Percentiles rank a stretch among this genome's conserved stretches.
Conservation (phyloP, 805 yeast genomes). For the Yamadazyma nakazawae region DNA sequence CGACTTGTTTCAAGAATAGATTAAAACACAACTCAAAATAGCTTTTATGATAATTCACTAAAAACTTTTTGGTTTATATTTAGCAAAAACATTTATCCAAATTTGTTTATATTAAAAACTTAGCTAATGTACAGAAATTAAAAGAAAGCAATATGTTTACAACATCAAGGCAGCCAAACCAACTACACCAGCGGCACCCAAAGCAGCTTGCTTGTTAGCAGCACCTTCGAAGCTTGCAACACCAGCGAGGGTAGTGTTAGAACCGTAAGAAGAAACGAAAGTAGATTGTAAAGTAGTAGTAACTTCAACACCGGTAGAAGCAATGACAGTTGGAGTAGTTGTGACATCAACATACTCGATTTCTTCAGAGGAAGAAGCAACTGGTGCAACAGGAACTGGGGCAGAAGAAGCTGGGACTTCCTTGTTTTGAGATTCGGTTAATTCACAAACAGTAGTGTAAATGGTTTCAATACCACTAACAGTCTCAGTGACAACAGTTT, state of each 20-base stretch:
- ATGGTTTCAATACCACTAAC: conserved; percentile 30
- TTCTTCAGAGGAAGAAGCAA: conserved; percentile 15
- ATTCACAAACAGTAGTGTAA: conserved; percentile 38
- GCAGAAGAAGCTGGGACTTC: conserved; percentile 5
- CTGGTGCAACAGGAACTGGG: conserved; percentile 9
- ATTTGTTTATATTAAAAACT: not conserved
- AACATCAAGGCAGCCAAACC: conserved; percentile 41
- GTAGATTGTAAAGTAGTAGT: conserved; percentile 38
- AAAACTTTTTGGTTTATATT: not conserved
- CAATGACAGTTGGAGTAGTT: conserved; percentile 47
- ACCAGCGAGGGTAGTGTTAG: conserved; percentile 19
- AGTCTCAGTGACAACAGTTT: conserved; percentile 31
- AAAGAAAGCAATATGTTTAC: conserved; percentile 14
- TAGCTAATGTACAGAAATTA: conserved; percentile 5
- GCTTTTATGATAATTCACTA: not conserved
- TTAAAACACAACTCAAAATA: not conserved
- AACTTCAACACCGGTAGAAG: conserved; percentile 46
- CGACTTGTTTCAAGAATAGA: conserved; percentile 10
- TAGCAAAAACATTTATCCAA: not conserved
- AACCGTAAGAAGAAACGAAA: conserved; percentile 28
- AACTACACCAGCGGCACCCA: conserved; percentile 40
- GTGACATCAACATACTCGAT: conserved; percentile 45
- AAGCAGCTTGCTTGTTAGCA: conserved; percentile 24
- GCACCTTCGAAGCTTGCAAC: conserved; percentile 27
- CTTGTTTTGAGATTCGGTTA: conserved; percentile 19